Percentiles rank a stretch among this genome's conserved stretches.
Conservation (phyloP, 108 stramenopile genomes). For the Cyclostephanos invisitatus region DNA sequence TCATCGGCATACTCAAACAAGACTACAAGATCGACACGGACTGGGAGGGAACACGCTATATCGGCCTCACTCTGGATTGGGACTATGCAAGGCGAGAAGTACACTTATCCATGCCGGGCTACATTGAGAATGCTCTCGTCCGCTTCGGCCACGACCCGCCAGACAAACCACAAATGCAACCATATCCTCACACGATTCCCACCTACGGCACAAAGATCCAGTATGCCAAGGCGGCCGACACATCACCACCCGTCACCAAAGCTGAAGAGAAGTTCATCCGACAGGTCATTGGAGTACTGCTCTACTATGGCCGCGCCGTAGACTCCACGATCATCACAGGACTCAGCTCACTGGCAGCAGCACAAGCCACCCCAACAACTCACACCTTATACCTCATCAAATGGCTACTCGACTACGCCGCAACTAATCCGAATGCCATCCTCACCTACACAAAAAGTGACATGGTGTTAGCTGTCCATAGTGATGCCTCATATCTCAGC, state of each 20-base stretch:
- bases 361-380: conserved; percentile 3
- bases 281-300: conserved; percentile 14
- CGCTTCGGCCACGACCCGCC: not conserved
- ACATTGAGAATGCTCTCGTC: not conserved
- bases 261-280: conserved; percentile 8
- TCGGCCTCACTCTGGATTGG: not conserved
- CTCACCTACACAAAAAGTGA: not conserved
- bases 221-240: too few species aligned
- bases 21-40: not conserved
- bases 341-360: too few species aligned
- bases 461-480: too few species aligned
- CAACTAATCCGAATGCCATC: conserved; percentile 16
- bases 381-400: not conserved
- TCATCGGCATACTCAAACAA: conserved; percentile 3
- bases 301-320: too few species aligned
- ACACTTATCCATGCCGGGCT: too few species aligned
- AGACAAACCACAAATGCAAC: too few species aligned
- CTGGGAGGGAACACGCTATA: conserved; percentile 1
- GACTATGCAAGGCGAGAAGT: not conserved
- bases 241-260: not conserved
- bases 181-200: too few species aligned
- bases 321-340: too few species aligned
- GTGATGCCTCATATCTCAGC: too few species aligned
- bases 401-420: conserved; percentile 5
- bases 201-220: not conserved